Conservation (phyloP, 345 rosid genomes). For the Microthlaspi erraticum region DNA sequence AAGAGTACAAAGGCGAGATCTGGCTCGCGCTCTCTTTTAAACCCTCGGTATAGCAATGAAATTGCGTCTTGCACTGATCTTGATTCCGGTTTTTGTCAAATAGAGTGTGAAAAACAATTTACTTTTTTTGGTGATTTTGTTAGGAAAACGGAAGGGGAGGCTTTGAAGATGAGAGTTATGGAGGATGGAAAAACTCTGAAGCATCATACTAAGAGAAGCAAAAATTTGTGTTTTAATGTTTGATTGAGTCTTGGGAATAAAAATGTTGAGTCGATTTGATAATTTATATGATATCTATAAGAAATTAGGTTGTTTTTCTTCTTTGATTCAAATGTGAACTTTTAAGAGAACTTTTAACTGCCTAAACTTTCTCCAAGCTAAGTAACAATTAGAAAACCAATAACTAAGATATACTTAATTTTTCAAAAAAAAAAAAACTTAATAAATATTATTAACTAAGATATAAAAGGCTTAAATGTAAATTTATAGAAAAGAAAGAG, state of each 20-base stretch:
- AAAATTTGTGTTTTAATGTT: constrained; percentile 3
- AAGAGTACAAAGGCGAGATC: constrained; percentile 69
- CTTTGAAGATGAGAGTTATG: constrained; percentile 50
- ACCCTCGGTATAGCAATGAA: constrained; percentile 55
- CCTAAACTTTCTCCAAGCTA: no score
- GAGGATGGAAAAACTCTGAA: constrained; percentile 73
- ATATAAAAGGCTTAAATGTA: no score
- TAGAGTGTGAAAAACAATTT: constrained; percentile 9
- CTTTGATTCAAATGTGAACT: no score
- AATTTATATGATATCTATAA: no score
- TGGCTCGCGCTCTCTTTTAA: constrained; percentile 67
- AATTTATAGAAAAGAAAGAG: no score
- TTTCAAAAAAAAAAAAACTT: no score
- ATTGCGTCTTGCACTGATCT: not conserved
- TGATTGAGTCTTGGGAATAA: constrained; percentile 16
- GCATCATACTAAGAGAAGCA: constrained; percentile 40
- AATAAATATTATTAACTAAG: no score
- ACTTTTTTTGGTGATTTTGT: not conserved
- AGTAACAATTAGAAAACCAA: no score
- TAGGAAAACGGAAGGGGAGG: constrained; percentile 50
- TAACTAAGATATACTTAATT: no score
- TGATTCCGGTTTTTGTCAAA: constrained; percentile 5
- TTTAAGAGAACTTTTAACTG: no score
- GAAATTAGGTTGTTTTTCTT: no score
- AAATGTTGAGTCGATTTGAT: constrained; percentile 5